Base-by-base conservation (phyloP, 371 early-diverging fungal genomes). In the Mortierella sp. region DNA sequence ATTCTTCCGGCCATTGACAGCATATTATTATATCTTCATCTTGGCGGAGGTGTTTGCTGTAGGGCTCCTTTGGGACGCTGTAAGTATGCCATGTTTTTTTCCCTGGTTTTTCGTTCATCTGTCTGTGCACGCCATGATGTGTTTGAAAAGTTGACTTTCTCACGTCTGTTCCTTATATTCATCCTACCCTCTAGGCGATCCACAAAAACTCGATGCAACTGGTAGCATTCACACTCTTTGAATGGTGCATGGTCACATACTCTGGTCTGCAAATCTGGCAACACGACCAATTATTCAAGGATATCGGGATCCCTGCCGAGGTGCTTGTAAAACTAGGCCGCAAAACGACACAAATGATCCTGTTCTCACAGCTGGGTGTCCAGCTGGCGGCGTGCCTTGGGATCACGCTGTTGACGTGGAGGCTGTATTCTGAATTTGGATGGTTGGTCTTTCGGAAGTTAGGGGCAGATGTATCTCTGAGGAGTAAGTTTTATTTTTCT, bases 391-490 rank as follows among this genome's bases (percentile, higher is more conserved):
- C 78, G 0, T 77, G 77, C 28, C 34, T 77, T 3, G 84, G 80
- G 3, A 83, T 83, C 61, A 80, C 80, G 0, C 46, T 80, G 10
- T 55, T 83, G 64, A 80, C 84, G 0, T 83, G 75, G 80, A 73
- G 80, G 61, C 44, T 83, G 55, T 83, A 83, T 53, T 83, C 77
- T 44, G 84, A 83, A 48, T 83, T 83, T 69, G 84, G 84, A 0
- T 83, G 84, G 84, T 46, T 83, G 10, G 80, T 83, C 76, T 83
- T 83, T 40, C 84, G 80, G 48, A 83, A 83, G 37, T 55, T 83
- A 31, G 84, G 84, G 1, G 84, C 84, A 10, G 84, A 83, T 67
- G 80, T 83, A 6, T 80, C 84, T 5, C 31, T 83, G 46, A 74
- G 84, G 34, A 83, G 84, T 83, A 83, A 57, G 77, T 13, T 21